These are phyloP conservation scores for Linnemannia exigua DNA, from an alignment of 192 early-diverging fungal genomes.

Conservation along the genomic window DNA sequence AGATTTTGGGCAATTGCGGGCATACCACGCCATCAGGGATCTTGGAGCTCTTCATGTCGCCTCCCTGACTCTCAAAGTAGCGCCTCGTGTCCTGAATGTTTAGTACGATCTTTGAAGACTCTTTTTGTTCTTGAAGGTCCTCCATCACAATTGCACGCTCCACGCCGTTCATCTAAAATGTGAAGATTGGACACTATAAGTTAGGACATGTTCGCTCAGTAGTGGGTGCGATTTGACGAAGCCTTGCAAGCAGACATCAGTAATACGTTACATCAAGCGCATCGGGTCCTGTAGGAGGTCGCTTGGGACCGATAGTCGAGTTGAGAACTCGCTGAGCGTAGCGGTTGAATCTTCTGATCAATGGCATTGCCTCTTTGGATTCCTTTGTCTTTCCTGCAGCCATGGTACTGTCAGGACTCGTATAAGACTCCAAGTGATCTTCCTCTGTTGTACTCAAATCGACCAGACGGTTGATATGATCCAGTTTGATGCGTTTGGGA, in stretches of 20 bases:
- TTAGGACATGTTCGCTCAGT: slow-evolving; percentile 7
- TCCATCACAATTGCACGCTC: slow-evolving; percentile 75
- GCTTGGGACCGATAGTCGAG: slow-evolving; percentile 41
- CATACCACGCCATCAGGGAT: slow-evolving; percentile 29
- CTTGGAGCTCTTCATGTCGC: slow-evolving; percentile 37
- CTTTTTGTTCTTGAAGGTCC: slow-evolving; percentile 72
- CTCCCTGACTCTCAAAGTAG: slow-evolving; percentile 83
- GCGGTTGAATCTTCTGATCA: slow-evolving; percentile 91
- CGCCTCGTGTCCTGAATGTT: slow-evolving; percentile 82
- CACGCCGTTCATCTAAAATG: slow-evolving; percentile 63
- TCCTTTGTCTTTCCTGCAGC: slow-evolving; percentile 40
- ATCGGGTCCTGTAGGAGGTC: slow-evolving; percentile 21
- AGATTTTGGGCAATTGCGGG: neutral
- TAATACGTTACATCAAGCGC: slow-evolving; percentile 23
- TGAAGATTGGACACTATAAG: neutral
- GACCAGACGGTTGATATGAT: slow-evolving; percentile 74
- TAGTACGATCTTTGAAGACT: slow-evolving; percentile 66
- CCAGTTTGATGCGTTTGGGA: slow-evolving; percentile 65
- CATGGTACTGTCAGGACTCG: slow-evolving; percentile 45
- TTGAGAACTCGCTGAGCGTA: slow-evolving; percentile 88
- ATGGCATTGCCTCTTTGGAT: slow-evolving; percentile 72
- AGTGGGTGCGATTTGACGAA: neutral
- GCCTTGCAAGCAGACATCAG: neutral
- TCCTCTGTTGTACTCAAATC: slow-evolving; percentile 88
- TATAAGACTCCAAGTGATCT: slow-evolving; percentile 76